These are phyloP conservation scores for Panellus pusillus DNA, from an alignment of 768 basidiomycete genomes.

Conservation along the genomic window DNA sequence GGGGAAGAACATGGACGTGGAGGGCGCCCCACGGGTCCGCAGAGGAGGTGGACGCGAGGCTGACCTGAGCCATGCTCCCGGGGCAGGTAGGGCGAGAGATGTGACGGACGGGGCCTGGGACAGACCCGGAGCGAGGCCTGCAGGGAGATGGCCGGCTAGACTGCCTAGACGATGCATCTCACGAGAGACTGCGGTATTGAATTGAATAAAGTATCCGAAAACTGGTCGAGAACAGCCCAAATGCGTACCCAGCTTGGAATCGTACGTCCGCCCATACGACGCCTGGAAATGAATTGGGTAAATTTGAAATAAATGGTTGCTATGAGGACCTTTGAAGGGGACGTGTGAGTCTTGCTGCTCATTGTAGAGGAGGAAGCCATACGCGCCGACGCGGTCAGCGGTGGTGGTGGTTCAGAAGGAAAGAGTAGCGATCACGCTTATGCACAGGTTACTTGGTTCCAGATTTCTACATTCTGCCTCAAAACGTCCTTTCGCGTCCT, in stretches of 20 bases:
- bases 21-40: constrained; percentile 81
- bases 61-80: constrained; percentile 38
- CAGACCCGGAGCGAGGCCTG: constrained; percentile 52
- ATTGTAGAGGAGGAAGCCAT: constrained; percentile 39
- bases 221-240: not conserved
- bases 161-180: constrained; percentile 85
- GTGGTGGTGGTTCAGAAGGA: not conserved
- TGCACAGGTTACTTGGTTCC: not conserved
- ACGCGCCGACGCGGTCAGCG: constrained; percentile 6
- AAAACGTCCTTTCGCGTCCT: constrained; percentile 56
- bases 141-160: constrained; percentile 47
- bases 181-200: constrained; percentile 49
- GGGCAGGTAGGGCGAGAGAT: constrained; percentile 42
- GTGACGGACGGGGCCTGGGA: constrained; percentile 52
- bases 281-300: constrained; percentile 32
- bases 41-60: constrained; percentile 41
- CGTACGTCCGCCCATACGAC: constrained; percentile 72
- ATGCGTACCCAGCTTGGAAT: constrained; percentile 56
- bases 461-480: too few relatives aligned
- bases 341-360: constrained; percentile 42
- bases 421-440: not conserved
- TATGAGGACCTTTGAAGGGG: constrained; percentile 49
- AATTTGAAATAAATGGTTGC: not conserved
- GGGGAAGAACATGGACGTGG: constrained; percentile 83
- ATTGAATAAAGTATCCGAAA: not conserved